Base-by-base conservation (phyloP, 176 grass and related monocot genomes). In the Olyra latifolia region DNA sequence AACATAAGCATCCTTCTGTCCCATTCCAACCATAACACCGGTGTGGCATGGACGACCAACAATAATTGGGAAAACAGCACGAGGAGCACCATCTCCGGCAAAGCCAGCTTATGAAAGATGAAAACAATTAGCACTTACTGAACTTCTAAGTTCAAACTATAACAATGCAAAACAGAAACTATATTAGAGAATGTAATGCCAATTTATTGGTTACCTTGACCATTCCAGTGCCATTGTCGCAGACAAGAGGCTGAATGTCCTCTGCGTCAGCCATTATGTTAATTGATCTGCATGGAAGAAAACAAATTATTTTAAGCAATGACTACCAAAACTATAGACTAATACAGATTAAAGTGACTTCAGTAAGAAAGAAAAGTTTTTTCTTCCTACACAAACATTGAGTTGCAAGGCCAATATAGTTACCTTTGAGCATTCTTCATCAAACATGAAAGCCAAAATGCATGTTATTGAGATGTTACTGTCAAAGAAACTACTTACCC, bases 21-120 rank as follows among this genome's bases (percentile, higher is more conserved):
- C 93, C 93, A 95, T 95, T 52, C 93, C 93, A 74, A 92, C 93
- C 93, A 95, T 95, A n/a, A 95, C 93, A 11, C 93, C 93, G 9
- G 93, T 95, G 74, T 95, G 93, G 71, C 93, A 89, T 68, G 93
- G 93, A 35, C 89, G 87, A 12, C 93, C 93, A 78, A 95, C 93
- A 76, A 97, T 97, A 78, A 88, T 93, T 62, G 93, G 93, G 87
- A 97, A 97, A 66, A 93, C 88, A 76, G 93, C 93, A 66, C 93
- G 87, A 20, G 93, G 93, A 75, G 93, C 90, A 72, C 93, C 93
- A 17, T 97, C 93, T 74, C 93, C 93, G 10, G 90, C 93, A 79
- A 97, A 97, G 41, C 93, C 93, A 81, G 90, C 93, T 87, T 96
- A 76, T 35, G 10, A 50, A 47, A 79, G 3, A 72, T 74, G 47